Percentiles rank a stretch among this genome's conserved stretches.
Conservation (phyloP, 2,329 filamentous ascomycete species). For the Botrytis galanthina region DNA sequence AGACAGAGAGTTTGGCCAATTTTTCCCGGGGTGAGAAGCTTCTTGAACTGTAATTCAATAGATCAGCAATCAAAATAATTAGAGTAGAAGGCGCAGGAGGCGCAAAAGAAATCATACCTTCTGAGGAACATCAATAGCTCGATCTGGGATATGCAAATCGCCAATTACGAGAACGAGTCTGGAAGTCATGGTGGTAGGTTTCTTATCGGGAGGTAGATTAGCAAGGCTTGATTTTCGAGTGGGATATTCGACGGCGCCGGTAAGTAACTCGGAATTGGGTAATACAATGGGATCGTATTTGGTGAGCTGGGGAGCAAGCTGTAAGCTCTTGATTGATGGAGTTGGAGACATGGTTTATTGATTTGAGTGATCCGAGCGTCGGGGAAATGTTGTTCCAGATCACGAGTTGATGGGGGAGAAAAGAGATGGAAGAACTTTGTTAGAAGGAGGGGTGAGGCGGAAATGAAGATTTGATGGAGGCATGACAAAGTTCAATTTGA, state of each 20-base stretch:
- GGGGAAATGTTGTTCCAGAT: neutral
- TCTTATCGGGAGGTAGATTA: neutral
- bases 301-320: neutral
- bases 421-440: neutral
- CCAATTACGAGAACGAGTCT: constrained; percentile 89
- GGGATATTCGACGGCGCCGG: constrained; percentile 11
- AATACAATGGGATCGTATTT: constrained; percentile 4
- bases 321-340: constrained; percentile 10
- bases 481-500: neutral
- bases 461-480: neutral
- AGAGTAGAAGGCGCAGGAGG: constrained; percentile 19
- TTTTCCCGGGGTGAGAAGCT: constrained; percentile 78
- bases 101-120: constrained; percentile 58
- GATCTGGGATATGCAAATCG: constrained; percentile 90
- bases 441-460: neutral
- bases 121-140: constrained; percentile 84
- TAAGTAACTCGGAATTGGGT: constrained; percentile 9
- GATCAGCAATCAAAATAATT: constrained; percentile 20
- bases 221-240: constrained; percentile 13
- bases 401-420: neutral
- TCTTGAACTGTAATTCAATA: constrained; percentile 64
- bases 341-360: constrained; percentile 2
- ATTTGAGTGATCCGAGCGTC: neutral
- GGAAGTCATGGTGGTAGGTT: constrained; percentile 59
- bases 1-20: constrained; percentile 79